Conservation (phyloP, 2,329 filamentous ascomycete genomes). For the Triangularia verruculosa region DNA sequence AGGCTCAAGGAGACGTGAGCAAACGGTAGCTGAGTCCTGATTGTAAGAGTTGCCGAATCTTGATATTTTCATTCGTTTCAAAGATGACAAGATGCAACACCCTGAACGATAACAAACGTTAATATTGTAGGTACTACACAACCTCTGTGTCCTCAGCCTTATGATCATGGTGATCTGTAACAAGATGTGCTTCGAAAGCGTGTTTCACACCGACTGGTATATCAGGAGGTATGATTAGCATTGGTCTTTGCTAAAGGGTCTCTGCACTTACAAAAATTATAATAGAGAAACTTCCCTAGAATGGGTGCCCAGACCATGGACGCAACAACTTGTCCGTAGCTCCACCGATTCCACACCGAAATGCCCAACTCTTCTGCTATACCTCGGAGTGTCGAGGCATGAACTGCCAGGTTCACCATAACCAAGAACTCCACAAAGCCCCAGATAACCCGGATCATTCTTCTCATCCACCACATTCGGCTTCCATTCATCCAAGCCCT, state of each 20-base stretch:
- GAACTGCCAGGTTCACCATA: neutral
- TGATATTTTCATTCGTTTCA: too few species aligned
- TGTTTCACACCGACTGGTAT: neutral
- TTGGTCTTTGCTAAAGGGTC: neutral
- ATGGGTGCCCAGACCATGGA: conserved; percentile 6
- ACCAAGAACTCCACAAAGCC: neutral
- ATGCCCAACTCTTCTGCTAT: neutral
- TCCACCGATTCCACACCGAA: neutral
- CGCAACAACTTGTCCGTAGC: conserved; percentile 3
- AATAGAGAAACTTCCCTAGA: conserved; percentile 1
- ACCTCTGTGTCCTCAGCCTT: too few species aligned
- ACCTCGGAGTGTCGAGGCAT: neutral
- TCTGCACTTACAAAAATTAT: neutral
- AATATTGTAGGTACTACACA: too few species aligned
- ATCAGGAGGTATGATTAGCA: too few species aligned
- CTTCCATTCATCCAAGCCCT: neutral
- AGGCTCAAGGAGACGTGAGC: too few species aligned
- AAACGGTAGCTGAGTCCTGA: too few species aligned
- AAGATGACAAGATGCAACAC: too few species aligned
- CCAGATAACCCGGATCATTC: neutral
- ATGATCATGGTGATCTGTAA: too few species aligned
- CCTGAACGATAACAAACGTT: too few species aligned
- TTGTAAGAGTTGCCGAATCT: too few species aligned
- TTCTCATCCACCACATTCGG: neutral
- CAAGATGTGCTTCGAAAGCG: too few species aligned